Evolutionary conservation across 257 asterid species (phyloP).

Genomic region (Oldenlandia corymbosa): DNA sequence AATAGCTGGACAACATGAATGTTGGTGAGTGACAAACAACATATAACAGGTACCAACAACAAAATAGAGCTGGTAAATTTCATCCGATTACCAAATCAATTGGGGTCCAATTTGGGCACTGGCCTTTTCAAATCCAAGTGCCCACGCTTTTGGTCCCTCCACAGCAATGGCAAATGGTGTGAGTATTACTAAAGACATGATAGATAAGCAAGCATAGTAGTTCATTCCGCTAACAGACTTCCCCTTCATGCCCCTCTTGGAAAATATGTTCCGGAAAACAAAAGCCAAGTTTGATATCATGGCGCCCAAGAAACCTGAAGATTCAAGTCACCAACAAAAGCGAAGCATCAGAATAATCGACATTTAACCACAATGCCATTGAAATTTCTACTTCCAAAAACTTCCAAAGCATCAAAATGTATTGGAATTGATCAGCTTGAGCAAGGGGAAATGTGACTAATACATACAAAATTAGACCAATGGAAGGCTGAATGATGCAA

Average conservation of each 20-base stretch:
- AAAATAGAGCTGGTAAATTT: slow-evolving; percentile 20
- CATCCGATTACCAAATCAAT: slow-evolving; percentile 64
- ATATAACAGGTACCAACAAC: slow-evolving; percentile 5
- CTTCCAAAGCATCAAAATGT: background rate
- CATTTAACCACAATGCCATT: background rate
- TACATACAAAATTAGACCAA: background rate
- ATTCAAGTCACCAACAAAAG: slow-evolving; percentile 39
- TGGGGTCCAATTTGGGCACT: slow-evolving; percentile 77
- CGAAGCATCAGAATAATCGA: slow-evolving; percentile 24
- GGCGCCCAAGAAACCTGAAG: slow-evolving; percentile 96
- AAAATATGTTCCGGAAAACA: slow-evolving; percentile 91
- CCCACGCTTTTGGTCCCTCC: slow-evolving; percentile 97
- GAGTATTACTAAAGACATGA: slow-evolving; percentile 70
- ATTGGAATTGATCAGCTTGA: background rate
- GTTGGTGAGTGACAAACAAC: background rate
- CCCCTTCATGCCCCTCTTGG: slow-evolving; percentile 98
- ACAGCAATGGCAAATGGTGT: slow-evolving; percentile 96
- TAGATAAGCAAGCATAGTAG: slow-evolving; percentile 91
- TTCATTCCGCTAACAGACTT: slow-evolving; percentile 95
- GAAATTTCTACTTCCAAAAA: background rate
- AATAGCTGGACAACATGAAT: background rate
- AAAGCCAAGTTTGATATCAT: slow-evolving; percentile 97
- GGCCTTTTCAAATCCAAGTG: slow-evolving; percentile 62
- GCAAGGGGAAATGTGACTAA: slow-evolving; percentile 5
- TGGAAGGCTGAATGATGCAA: background rate